Evolutionary conservation across 257 asterid species (phyloP).

Genomic region (Nicotiana tomentosiformis): DNA sequence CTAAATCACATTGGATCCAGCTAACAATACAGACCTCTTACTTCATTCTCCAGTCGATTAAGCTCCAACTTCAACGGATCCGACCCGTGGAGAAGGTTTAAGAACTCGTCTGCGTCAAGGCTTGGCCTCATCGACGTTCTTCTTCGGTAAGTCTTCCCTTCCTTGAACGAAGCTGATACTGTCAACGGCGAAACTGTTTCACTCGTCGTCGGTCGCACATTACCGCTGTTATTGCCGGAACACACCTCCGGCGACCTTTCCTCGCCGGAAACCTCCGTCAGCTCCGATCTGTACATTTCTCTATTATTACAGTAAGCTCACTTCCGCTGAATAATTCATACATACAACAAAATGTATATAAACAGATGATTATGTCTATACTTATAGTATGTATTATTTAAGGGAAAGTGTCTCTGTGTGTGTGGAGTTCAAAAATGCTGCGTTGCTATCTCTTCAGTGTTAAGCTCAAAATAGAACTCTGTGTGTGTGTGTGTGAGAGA

Average conservation of each 20-base stretch:
- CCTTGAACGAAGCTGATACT: constrained; percentile 76
- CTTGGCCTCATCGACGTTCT: constrained; percentile 85
- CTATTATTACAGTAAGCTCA: constrained; percentile 5
- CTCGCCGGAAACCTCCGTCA: constrained; percentile 80
- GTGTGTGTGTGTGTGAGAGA: neutral
- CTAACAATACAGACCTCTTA: constrained; percentile 72
- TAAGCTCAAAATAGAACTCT: neutral
- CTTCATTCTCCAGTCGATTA: constrained; percentile 94
- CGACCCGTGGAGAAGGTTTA: constrained; percentile 94
- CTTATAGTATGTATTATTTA: too few relatives aligned
- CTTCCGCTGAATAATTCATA: constrained; percentile 9
- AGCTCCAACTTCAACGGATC: constrained; percentile 99
- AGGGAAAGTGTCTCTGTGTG: neutral
- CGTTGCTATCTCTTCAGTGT: neutral
- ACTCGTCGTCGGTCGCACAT: constrained; percentile 28
- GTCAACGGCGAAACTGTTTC: constrained; percentile 33
- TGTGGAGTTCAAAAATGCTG: neutral
- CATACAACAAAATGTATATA: neutral
- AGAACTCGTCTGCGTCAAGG: constrained; percentile 84
- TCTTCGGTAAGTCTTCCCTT: constrained; percentile 53
- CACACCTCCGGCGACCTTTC: constrained; percentile 31
- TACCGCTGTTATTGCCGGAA: constrained; percentile 41
- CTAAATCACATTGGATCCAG: constrained; percentile 58
- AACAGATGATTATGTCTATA: neutral
- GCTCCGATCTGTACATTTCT: constrained; percentile 49